A percentile compares a stretch with the other conserved stretches of the same genome.
Conservation (phyloP, 345 rosid species). For the Rhodamnia rubescens region DNA sequence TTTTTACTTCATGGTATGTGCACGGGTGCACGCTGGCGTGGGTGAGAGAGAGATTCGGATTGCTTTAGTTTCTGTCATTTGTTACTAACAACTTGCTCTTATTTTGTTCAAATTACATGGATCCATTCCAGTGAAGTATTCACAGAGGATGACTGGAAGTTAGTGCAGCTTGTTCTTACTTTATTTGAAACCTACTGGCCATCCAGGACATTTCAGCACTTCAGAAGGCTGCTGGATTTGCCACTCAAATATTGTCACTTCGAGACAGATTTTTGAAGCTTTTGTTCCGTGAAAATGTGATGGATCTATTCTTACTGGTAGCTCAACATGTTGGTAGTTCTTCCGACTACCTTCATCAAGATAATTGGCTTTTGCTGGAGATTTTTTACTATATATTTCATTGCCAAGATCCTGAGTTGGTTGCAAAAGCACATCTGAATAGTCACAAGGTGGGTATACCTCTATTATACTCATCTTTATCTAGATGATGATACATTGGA, state of each 20-base stretch:
- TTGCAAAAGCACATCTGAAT: constrained; percentile 43
- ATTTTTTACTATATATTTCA: constrained; percentile 55
- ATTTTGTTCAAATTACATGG: not conserved
- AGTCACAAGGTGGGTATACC: constrained; percentile 24
- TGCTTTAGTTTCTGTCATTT: not conserved
- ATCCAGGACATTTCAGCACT: constrained; percentile 53
- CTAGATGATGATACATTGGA: not conserved
- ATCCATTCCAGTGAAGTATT: constrained; percentile 47
- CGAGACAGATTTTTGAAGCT: constrained; percentile 76
- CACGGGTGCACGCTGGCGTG: no score
- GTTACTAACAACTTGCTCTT: not conserved
- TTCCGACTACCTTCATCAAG: constrained; percentile 54
- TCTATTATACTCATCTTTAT: not conserved
- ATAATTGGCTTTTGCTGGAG: constrained; percentile 75
- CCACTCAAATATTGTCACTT: constrained; percentile 48
- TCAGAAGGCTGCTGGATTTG: constrained; percentile 69
- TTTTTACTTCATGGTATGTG: not conserved
- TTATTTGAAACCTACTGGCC: constrained; percentile 79
- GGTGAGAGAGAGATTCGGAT: not conserved
- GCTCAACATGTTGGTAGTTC: constrained; percentile 56
- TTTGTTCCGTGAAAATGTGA: constrained; percentile 64
- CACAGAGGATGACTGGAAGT: constrained; percentile 93
- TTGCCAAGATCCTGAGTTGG: constrained; percentile 69
- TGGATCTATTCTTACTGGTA: constrained; percentile 61
- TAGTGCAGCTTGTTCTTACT: constrained; percentile 84